phyloP scores from a whole-genome alignment of 768 basidiomycete species.

The Tulasnella sp. region DNA sequence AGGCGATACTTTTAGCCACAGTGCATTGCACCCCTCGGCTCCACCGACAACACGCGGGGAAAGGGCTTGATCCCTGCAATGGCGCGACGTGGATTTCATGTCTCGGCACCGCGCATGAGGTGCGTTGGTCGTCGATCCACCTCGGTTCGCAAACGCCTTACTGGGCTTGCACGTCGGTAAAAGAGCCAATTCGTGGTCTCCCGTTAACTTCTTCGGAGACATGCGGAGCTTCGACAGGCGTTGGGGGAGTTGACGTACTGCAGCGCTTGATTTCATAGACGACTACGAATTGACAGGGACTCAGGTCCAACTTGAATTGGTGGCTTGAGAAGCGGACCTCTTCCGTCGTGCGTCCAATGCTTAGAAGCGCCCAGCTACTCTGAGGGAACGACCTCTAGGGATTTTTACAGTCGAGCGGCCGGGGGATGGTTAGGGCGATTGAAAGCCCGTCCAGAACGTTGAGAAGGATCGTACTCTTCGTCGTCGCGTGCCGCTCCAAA shows the following conservation, averaged over 20 bases:
- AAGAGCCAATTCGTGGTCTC: no score
- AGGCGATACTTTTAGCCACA: background rate
- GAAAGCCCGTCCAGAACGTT: background rate
- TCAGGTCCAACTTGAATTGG: no score
- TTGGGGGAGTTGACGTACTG: no score
- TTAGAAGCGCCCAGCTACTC: background rate
- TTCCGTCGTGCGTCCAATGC: background rate
- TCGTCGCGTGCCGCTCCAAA: background rate
- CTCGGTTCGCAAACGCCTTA: no score
- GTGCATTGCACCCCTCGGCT: background rate
- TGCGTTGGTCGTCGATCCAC: no score
- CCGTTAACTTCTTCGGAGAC: no score
- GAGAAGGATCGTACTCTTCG: background rate
- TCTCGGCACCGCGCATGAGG: no score
- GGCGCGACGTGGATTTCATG: background rate
- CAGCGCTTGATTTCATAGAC: no score
- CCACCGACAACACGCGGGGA: no score
- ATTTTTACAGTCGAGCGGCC: background rate
- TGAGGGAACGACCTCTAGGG: background rate
- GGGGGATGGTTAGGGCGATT: background rate
- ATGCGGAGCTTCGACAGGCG: no score
- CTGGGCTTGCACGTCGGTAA: no score
- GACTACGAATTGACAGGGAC: no score
- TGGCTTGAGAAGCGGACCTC: background rate
- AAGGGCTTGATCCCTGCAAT: background rate